Evolutionary conservation across 768 basidiomycete genomes (phyloP).

Genomic region (Leccinellum rugosiceps): DNA sequence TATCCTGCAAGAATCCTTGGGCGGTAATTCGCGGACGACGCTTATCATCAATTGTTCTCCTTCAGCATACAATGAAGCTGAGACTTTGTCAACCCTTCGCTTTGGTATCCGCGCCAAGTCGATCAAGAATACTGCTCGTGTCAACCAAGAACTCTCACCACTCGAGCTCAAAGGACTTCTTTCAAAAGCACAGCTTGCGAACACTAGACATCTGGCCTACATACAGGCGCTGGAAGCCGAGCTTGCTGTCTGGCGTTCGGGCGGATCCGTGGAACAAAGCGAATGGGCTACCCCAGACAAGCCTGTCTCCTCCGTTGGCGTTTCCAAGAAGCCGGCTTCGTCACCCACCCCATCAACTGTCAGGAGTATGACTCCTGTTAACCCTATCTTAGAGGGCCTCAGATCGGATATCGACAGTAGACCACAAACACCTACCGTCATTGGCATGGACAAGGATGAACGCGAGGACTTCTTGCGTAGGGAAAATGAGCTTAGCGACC

Average conservation of each 20-base stretch:
- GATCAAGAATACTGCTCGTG: conserved; percentile 99
- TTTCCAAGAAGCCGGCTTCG: conserved; percentile 45
- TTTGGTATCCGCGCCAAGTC: conserved; percentile 99
- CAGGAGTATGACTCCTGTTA: conserved; percentile 72
- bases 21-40: conserved; percentile 92
- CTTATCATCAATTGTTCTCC: conserved; percentile 99
- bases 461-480: conserved; percentile 93
- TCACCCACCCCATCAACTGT: conserved; percentile 67
- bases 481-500: conserved; percentile 95
- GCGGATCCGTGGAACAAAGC: conserved; percentile 77
- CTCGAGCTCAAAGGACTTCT: conserved; percentile 92
- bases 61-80: conserved; percentile 93
- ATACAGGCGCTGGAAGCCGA: conserved; percentile 91
- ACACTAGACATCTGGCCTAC: conserved; percentile 79
- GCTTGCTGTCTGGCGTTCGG: conserved; percentile 82
- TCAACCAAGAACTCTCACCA: conserved; percentile 96
- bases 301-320: conserved; percentile 39
- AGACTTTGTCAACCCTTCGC: conserved; percentile 94
- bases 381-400: conserved; percentile 69
- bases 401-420: conserved; percentile 74
- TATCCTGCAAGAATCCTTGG: conserved; percentile 96
- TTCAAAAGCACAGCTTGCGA: conserved; percentile 84
- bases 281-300: conserved; percentile 80
- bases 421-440: conserved; percentile 88
- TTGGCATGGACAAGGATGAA: conserved; percentile 92